These are phyloP conservation scores for Dinochytrium kinnereticum DNA, from an alignment of 371 early-diverging fungal species.

Conservation along the genomic window DNA sequence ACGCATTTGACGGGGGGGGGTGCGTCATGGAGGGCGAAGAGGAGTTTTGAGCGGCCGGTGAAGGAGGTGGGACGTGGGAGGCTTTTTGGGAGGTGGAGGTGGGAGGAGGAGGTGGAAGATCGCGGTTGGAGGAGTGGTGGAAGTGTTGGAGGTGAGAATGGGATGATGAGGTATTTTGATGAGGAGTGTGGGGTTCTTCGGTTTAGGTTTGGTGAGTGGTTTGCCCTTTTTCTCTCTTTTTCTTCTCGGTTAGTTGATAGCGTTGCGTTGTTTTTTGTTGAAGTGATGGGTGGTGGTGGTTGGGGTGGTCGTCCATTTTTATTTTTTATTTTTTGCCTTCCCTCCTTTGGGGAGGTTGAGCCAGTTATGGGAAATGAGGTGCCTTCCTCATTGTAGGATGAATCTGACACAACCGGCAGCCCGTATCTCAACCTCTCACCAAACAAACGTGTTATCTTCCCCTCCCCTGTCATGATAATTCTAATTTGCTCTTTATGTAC, in stretches of 20 bases:
- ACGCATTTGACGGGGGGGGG: neutral
- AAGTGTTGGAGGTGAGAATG: neutral
- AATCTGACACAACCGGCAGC: too few relatives aligned
- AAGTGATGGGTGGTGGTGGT: too few relatives aligned
- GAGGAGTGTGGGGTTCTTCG: too few relatives aligned
- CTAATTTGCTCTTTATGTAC: too few relatives aligned
- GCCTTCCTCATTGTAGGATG: too few relatives aligned
- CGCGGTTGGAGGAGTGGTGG: neutral
- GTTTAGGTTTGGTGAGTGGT: constrained; percentile 1
- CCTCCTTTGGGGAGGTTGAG: too few relatives aligned
- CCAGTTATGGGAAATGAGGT: too few relatives aligned
- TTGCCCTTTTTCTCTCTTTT: neutral
- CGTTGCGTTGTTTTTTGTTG: neutral
- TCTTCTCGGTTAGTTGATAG: neutral
- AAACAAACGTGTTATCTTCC: too few relatives aligned
- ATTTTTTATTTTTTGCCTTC: neutral
- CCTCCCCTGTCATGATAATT: too few relatives aligned
- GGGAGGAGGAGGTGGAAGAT: constrained; percentile 13
- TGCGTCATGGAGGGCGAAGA: neutral
- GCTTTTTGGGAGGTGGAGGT: constrained; percentile 12
- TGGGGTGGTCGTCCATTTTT: too few relatives aligned
- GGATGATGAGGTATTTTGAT: neutral
- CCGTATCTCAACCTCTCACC: too few relatives aligned
- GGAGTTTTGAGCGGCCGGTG: constrained; percentile 3
- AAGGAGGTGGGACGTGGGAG: neutral